Evolutionary conservation across 345 rosid genomes (phyloP).

Genomic region (Raphanus sativus): DNA sequence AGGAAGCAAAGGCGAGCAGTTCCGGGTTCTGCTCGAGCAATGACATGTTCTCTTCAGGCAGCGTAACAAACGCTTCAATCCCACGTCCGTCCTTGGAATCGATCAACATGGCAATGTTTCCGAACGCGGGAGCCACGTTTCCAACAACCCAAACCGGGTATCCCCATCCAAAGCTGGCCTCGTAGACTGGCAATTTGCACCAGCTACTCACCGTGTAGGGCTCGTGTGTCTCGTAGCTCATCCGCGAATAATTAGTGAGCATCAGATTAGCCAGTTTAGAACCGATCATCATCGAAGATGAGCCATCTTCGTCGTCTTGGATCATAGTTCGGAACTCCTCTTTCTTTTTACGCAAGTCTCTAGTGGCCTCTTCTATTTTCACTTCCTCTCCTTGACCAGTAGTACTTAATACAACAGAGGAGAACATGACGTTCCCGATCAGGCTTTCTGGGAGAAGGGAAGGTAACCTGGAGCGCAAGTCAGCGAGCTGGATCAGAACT

Average conservation of each 20-base stretch:
- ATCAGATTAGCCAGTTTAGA: conserved; percentile 12
- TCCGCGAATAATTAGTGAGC: background rate
- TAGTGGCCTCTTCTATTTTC: background rate
- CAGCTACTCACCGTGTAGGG: conserved; percentile 42
- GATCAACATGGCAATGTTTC: conserved; percentile 29
- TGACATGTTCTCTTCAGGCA: conserved; percentile 45
- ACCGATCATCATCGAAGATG: conserved; percentile 6
- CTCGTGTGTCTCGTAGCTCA: conserved; percentile 24
- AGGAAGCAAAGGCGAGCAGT: conserved; percentile 24
- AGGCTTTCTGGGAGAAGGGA: conserved; percentile 20
- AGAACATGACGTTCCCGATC: conserved; percentile 37
- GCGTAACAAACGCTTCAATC: conserved; percentile 51
- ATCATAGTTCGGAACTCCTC: background rate
- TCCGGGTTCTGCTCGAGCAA: conserved; percentile 45
- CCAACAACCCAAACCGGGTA: conserved; percentile 45
- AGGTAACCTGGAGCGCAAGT: conserved; percentile 36
- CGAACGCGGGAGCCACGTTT: background rate
- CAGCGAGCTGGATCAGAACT: conserved; percentile 30
- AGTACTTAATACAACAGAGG: background rate
- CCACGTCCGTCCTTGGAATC: conserved; percentile 44
- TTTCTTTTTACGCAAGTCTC: background rate
- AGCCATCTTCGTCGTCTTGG: background rate
- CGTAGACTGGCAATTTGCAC: conserved; percentile 47
- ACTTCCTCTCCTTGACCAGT: conserved; percentile 2
- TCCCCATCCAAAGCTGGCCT: conserved; percentile 54